Percentiles rank a stretch among this genome's conserved stretches.
phyloP scores from a whole-genome alignment of 2,329 filamentous ascomycete genomes.

The Dactylonectria estremocensis region DNA sequence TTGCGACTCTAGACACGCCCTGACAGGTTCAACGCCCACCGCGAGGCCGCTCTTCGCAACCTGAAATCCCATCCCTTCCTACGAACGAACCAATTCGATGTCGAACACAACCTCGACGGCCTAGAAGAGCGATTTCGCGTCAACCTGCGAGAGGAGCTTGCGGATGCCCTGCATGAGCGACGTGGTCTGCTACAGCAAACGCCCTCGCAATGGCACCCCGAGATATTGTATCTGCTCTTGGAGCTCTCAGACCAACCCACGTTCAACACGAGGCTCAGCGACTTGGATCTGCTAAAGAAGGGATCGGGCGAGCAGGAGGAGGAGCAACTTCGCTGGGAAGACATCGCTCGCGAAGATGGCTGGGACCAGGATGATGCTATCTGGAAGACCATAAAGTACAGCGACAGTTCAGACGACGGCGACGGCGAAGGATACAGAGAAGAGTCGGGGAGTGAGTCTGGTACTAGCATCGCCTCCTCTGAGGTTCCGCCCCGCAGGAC shows the following conservation, averaged over 20 bases:
- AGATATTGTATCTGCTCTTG: constrained; percentile 83
- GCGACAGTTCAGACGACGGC: constrained; percentile 76
- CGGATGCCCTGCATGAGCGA: constrained; percentile 76
- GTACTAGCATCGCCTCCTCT: constrained; percentile 50
- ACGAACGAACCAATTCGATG: constrained; percentile 83
- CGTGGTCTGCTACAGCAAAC: constrained; percentile 70
- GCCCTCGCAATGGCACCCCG: constrained; percentile 79
- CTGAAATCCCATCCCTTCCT: constrained; percentile 71
- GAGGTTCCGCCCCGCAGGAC: constrained; percentile 44
- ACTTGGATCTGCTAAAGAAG: constrained; percentile 69
- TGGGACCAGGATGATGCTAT: constrained; percentile 77
- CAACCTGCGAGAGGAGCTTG: constrained; percentile 83
- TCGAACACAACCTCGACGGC: constrained; percentile 75
- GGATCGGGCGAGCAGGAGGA: constrained; percentile 60
- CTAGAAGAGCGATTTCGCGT: constrained; percentile 91
- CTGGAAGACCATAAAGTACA: constrained; percentile 81
- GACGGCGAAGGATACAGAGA: constrained; percentile 53
- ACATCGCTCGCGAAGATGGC: constrained; percentile 83
- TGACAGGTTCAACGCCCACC: constrained; percentile 60
- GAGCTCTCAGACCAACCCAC: constrained; percentile 86
- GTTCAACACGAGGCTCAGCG: constrained; percentile 75
- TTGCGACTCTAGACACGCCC: constrained; percentile 44
- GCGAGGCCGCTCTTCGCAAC: constrained; percentile 65
- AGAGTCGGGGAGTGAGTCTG: constrained; percentile 56
- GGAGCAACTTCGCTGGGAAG: constrained; percentile 79